Evolutionary conservation across 331 rosid species (phyloP), one percentile per base, ranked within the genome.

Genomic region (Ulmus americana): DNA sequence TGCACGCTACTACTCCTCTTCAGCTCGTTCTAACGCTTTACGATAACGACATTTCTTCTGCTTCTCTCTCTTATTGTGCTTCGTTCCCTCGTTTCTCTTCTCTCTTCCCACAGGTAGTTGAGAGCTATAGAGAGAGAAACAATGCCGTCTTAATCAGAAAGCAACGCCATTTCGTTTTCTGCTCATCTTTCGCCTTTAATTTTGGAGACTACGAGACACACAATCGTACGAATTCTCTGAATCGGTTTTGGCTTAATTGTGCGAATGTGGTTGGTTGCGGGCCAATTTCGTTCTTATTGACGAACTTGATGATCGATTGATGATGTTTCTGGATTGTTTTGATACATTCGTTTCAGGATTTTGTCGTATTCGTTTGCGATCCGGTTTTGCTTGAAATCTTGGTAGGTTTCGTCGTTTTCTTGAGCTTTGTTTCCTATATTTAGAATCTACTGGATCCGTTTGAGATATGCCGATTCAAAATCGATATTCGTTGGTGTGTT

Each of bases 1-100:
- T 79, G 78, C 76, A 88, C 84, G 83, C 76, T 75, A 68, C 82
- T 65, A 65, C 70, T 59, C 63, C 73, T 62, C 51, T 20, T 58
- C 14, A 41, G 41, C 45, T 59, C 64, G 58, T 49, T 39, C 70
- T 55, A 80, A 80, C 79, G 80, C 69, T 72, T 55, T 63, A 28
- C 59, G 85, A 84, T 65, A 74, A 45, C 84, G 82, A 87, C 86
- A 41, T 68, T 72, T 63, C 63, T 51, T 66, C 71, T 20, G 1
- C 63, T 57, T 63, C 82, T 65, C 76, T 70, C 22, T 71, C 84
- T 58, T n/a, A 38, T 59, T 51, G 73, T 55, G 55, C 55, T 10
- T 13, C 63, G 38, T 12, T 73, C 73, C 69, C 68, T 55, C 70
- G 39, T 8, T 44, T 50, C 28, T n/a, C 11, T 22, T 18, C 20